Conservation (phyloP, 495 filamentous ascomycete species). For the Elasticomyces elasticus region DNA sequence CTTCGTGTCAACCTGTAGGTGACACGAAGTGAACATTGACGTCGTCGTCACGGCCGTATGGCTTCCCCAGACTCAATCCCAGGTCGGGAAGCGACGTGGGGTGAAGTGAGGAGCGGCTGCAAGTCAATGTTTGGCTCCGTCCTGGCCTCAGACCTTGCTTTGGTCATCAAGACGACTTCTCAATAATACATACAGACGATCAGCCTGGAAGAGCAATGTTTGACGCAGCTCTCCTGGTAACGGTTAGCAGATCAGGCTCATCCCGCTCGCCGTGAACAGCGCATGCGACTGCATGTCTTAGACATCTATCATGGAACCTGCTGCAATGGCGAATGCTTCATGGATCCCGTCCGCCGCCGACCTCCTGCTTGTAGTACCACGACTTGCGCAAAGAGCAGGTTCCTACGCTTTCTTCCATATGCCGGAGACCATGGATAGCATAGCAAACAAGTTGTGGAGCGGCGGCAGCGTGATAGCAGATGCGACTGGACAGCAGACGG, state of each 20-base stretch:
- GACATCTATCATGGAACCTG: constrained; percentile 5
- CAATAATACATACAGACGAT: no score
- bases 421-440: constrained; percentile 52
- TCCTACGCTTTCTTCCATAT: constrained; percentile 45
- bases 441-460: constrained; percentile 39
- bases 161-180: no score
- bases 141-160: no score
- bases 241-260: no score
- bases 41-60: not conserved
- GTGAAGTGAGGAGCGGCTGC: not conserved
- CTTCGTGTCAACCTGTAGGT: not conserved
- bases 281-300: constrained; percentile 2
- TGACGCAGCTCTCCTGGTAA: no score
- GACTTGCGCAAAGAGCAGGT: constrained; percentile 54
- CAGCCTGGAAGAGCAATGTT: no score
- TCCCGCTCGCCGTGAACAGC: not conserved
- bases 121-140: no score
- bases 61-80: not conserved
- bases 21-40: not conserved
- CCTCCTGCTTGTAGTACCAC: constrained; percentile 38
- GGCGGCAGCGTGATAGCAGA: constrained; percentile 53
- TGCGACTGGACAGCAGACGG: constrained; percentile 32
- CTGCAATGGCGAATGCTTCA: constrained; percentile 12
- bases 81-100: not conserved
- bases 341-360: constrained; percentile 25